A percentile compares a stretch with the other conserved stretches of the same genome.
Evolutionary conservation across 768 basidiomycete species (phyloP).

Genomic region (Clavaria fumosa): DNA sequence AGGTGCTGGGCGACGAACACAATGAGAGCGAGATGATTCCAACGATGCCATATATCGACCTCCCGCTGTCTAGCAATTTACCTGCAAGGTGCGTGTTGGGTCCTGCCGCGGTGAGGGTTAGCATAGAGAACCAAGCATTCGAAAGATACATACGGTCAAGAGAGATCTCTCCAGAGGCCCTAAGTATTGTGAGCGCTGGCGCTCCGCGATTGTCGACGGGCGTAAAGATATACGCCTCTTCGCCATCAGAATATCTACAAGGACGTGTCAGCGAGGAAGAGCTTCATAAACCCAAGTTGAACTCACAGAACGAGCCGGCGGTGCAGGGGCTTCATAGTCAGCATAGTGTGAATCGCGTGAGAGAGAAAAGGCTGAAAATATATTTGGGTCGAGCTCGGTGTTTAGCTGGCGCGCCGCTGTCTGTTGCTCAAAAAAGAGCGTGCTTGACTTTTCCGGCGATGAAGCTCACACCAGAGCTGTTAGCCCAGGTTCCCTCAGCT

Average conservation of each 20-base stretch:
- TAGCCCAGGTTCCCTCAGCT: slow-evolving; percentile 64
- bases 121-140: no score
- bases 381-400: no score
- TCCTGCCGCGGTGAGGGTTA: no score
- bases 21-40: slow-evolving; percentile 65
- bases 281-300: slow-evolving; percentile 6
- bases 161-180: slow-evolving; percentile 59
- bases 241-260: slow-evolving; percentile 49
- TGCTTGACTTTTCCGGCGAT: no score
- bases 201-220: slow-evolving; percentile 43
- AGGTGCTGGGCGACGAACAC: slow-evolving; percentile 29
- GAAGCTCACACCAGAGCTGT: slow-evolving; percentile 91
- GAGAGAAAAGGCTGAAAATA: no score
- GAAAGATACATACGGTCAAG: slow-evolving; percentile 40
- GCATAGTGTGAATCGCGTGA: no score
- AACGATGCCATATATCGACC: slow-evolving; percentile 59
- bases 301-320: slow-evolving; percentile 58
- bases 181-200: slow-evolving; percentile 55
- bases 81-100: slow-evolving; percentile 39
- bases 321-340: slow-evolving; percentile 52
- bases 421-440: no score
- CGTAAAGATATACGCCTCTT: slow-evolving; percentile 68
- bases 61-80: slow-evolving; percentile 46
- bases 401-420: no score
- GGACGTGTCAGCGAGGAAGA: slow-evolving; percentile 6